Percentiles rank a stretch among this genome's conserved stretches.
Conservation (phyloP, 805 yeast genomes). For the Vanderwaltozyma tropicalis region DNA sequence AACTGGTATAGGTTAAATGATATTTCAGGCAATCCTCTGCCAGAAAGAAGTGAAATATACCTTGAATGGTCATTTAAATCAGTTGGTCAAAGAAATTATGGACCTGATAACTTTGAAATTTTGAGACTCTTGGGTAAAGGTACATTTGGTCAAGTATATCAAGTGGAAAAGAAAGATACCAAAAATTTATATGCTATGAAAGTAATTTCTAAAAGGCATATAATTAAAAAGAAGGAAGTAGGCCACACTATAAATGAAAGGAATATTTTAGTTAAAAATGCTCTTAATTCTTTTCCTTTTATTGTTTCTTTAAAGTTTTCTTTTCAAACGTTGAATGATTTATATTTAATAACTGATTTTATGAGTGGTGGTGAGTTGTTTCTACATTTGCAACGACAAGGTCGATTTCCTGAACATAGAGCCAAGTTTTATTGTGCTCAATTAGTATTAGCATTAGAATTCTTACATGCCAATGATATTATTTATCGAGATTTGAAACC, state of each 20-base stretch:
- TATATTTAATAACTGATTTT: constrained; percentile 89
- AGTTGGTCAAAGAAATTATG: constrained; percentile 69
- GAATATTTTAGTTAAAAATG: constrained; percentile 84
- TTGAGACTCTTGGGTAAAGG: constrained; percentile 88
- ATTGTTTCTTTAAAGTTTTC: constrained; percentile 93
- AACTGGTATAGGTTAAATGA: background rate
- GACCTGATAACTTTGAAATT: constrained; percentile 91
- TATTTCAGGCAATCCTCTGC: background rate
- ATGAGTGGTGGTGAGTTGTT: constrained; percentile 97
- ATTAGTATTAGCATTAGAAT: constrained; percentile 84
- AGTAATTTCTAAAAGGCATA: constrained; percentile 84
- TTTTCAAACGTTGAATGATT: constrained; percentile 87
- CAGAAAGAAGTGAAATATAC: background rate
- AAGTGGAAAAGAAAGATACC: constrained; percentile 85
- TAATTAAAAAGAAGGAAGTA: constrained; percentile 91
- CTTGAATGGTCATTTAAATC: background rate
- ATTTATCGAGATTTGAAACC: constrained; percentile 96
- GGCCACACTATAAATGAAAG: constrained; percentile 98
- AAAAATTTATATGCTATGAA: constrained; percentile 94
- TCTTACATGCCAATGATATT: constrained; percentile 87
- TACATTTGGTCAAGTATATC: constrained; percentile 95
- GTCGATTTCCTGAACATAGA: constrained; percentile 82
- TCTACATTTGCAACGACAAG: constrained; percentile 95
- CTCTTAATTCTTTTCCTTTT: constrained; percentile 77
- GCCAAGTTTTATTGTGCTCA: constrained; percentile 97